Percentiles rank a stretch among this genome's conserved stretches.
Evolutionary conservation across 129 eudicot genomes (phyloP).

Genomic region (Pittosporum tobira): DNA sequence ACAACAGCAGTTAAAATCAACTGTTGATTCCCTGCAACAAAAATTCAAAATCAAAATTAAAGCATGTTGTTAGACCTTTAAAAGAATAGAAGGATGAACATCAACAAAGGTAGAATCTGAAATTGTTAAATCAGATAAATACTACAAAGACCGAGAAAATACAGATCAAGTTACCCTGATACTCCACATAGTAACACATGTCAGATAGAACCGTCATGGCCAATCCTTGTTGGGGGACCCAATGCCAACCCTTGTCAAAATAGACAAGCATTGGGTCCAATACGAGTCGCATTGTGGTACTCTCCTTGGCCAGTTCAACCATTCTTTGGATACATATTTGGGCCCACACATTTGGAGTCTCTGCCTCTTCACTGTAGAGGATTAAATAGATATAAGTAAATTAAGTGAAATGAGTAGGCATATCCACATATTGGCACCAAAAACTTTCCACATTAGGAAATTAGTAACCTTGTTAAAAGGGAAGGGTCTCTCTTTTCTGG

Average conservation of each 20-base stretch:
- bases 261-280: slow-evolving; percentile 82
- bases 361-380: slow-evolving; percentile 64
- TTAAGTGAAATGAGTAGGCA: background rate
- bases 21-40: slow-evolving; percentile 53
- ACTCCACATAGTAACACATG: slow-evolving; percentile 66
- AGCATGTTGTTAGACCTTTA: background rate
- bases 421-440: slow-evolving; percentile 3
- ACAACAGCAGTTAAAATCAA: slow-evolving; percentile 55
- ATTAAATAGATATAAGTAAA: background rate
- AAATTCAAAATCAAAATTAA: background rate
- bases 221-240: slow-evolving; percentile 64
- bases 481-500: slow-evolving; percentile 74
- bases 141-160: background rate
- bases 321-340: slow-evolving; percentile 81
- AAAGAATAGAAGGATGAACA: background rate
- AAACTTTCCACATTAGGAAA: background rate
- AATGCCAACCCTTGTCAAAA: slow-evolving; percentile 65
- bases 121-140: background rate
- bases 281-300: slow-evolving; percentile 73
- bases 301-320: slow-evolving; percentile 87
- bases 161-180: slow-evolving; percentile 39
- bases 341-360: slow-evolving; percentile 89
- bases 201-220: slow-evolving; percentile 72
- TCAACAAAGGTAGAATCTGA: background rate
- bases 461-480: slow-evolving; percentile 50